phyloP scores from a whole-genome alignment of 179 eudicot species.

The Camellia oleifera region DNA sequence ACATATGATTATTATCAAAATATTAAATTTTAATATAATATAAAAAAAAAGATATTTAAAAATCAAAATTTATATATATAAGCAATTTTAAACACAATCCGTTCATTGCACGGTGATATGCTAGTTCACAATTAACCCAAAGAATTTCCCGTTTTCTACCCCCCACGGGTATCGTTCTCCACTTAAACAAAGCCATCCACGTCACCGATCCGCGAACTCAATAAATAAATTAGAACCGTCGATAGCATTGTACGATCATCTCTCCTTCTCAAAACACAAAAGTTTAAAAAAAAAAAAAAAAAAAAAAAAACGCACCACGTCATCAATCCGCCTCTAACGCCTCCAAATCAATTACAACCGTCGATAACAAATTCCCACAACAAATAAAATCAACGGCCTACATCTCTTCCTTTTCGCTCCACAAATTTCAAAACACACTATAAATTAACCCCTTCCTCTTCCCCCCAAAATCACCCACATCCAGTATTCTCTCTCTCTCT shows the following conservation, averaged over 20 bases:
- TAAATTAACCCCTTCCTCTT: background rate
- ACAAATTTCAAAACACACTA: background rate
- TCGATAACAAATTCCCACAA: background rate
- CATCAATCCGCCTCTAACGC: background rate
- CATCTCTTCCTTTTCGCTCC: slow-evolving; percentile 1
- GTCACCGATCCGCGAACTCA: slow-evolving; percentile 7
- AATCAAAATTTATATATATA: too few species aligned
- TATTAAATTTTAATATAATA: too few species aligned
- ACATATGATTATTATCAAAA: too few species aligned
- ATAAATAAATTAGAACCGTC: background rate
- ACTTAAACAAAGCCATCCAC: background rate
- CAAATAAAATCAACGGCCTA: background rate
- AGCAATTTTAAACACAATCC: too few species aligned
- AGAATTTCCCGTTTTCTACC: too few species aligned
- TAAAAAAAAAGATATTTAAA: too few species aligned
- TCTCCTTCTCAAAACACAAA: too few species aligned
- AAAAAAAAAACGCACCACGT: background rate
- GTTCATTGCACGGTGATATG: too few species aligned
- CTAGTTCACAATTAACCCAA: too few species aligned
- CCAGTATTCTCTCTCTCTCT: background rate
- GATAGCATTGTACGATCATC: background rate
- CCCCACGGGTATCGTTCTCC: background rate
- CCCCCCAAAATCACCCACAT: background rate
- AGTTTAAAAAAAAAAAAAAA: too few species aligned
- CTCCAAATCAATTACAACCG: background rate